A percentile compares a stretch with the other conserved stretches of the same genome.
Conservation (phyloP, 116 monocot species). For the Zostera marina region DNA sequence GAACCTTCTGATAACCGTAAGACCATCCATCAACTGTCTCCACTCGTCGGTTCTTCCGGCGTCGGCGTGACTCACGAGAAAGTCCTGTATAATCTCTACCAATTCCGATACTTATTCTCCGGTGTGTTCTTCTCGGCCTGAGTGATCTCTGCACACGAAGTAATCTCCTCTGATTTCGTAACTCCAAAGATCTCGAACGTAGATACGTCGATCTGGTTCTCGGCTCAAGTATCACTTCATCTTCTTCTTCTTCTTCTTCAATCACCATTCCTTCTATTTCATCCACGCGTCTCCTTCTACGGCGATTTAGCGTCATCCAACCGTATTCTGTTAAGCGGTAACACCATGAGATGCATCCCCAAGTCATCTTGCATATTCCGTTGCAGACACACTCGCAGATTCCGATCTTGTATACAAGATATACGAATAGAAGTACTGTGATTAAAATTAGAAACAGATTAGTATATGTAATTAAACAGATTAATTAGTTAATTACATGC, state of each 20-base stretch:
- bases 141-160: conserved; percentile 43
- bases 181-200: conserved; percentile 16
- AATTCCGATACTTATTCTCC: conserved; percentile 55
- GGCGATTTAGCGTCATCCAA: conserved; percentile 27
- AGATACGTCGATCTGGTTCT: no score
- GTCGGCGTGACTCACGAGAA: conserved; percentile 10
- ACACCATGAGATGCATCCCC: conserved; percentile 39
- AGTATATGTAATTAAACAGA: no score
- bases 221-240: no score
- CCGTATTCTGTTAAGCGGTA: conserved; percentile 30
- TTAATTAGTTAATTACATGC: neutral
- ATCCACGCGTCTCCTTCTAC: neutral
- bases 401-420: conserved; percentile 62
- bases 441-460: neutral
- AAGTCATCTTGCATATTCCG: conserved; percentile 45
- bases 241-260: neutral
- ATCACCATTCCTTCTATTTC: neutral
- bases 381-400: conserved; percentile 43
- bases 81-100: conserved; percentile 8
- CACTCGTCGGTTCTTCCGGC: conserved; percentile 4
- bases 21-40: conserved; percentile 36
- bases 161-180: conserved; percentile 39
- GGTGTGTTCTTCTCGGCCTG: conserved; percentile 40
- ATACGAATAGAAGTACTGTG: conserved; percentile 71
- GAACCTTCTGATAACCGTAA: conserved; percentile 54